Percentiles rank a stretch among this genome's conserved stretches.
Conservation (phyloP, 176 grass and related monocot species). For the Paspalum vaginatum region DNA sequence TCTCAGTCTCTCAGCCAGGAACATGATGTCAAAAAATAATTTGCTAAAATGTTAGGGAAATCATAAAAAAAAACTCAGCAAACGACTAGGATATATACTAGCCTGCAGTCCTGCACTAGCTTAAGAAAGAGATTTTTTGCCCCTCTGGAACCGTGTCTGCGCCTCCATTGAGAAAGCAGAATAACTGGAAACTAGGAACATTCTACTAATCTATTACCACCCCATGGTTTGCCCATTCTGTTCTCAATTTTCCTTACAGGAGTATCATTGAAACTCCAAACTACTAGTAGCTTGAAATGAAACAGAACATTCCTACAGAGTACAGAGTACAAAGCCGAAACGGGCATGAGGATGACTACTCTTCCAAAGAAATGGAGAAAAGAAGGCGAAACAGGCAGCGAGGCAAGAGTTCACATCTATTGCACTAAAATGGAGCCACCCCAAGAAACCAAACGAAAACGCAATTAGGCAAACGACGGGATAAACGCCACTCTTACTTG, state of each 20-base stretch:
- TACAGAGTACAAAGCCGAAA: background rate
- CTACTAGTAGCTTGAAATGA: conserved; percentile 8
- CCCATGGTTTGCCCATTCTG: background rate
- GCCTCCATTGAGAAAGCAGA: background rate
- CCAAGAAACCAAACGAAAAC: background rate
- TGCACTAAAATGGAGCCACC: conserved; percentile 13
- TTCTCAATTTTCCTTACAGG: background rate
- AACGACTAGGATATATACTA: background rate
- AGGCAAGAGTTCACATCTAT: background rate
- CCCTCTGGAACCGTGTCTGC: background rate
- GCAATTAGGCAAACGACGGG: background rate
- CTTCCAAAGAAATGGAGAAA: background rate
- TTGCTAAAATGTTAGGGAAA: conserved; percentile 16
- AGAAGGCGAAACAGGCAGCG: background rate
- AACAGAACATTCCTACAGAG: background rate
- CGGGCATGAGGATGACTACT: background rate
- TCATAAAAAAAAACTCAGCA: background rate
- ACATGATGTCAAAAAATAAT: background rate
- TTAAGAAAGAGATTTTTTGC: background rate
- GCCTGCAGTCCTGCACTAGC: background rate
- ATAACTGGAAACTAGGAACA: background rate
- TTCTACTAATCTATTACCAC: background rate
- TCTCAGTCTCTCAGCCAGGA: background rate
- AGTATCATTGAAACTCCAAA: conserved; percentile 12
- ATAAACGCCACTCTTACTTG: conserved; percentile 2